Percentiles rank a stretch among this genome's conserved stretches.
These are phyloP conservation scores for Debaryomyces sp. DNA, from an alignment of 1,139 yeast species.

Conservation along the genomic window DNA sequence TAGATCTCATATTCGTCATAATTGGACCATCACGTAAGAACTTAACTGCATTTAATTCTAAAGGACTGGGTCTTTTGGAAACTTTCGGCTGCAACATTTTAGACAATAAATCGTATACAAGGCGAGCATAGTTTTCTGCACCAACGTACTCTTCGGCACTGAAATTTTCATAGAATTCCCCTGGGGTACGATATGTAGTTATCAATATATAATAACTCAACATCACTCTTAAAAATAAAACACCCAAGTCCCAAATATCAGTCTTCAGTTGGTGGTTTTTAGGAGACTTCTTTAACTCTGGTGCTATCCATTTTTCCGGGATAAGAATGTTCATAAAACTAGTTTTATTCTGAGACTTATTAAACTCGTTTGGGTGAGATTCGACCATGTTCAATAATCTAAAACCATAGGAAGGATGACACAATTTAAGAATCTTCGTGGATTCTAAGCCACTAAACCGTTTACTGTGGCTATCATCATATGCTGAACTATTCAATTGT, in stretches of 20 bases:
- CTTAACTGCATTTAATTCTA: slow-evolving; percentile 81
- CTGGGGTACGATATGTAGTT: slow-evolving; percentile 59
- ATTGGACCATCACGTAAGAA: slow-evolving; percentile 74
- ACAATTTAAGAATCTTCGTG: slow-evolving; percentile 53
- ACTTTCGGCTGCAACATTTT: slow-evolving; percentile 68
- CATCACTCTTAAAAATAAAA: slow-evolving; percentile 70
- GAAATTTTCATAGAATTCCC: slow-evolving; percentile 56
- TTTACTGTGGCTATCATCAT: background rate
- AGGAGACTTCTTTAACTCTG: slow-evolving; percentile 57
- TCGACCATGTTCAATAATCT: slow-evolving; percentile 60
- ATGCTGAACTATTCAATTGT: background rate
- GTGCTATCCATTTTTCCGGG: slow-evolving; percentile 68
- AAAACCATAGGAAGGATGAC: slow-evolving; percentile 73
- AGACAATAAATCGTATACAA: slow-evolving; percentile 64
- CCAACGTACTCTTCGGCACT: slow-evolving; percentile 31
- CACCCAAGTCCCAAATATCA: slow-evolving; percentile 93
- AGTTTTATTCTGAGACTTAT: slow-evolving; percentile 9
- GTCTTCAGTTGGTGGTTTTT: slow-evolving; percentile 68
- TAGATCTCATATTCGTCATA: slow-evolving; percentile 9
- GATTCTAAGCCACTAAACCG: background rate
- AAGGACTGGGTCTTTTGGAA: slow-evolving; percentile 75
- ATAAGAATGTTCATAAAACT: slow-evolving; percentile 18
- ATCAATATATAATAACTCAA: slow-evolving; percentile 53
- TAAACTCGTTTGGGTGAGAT: slow-evolving; percentile 45
- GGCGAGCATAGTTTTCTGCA: slow-evolving; percentile 35